Evolutionary conservation across 2,329 filamentous ascomycete genomes (phyloP).

Genomic region (Fusarium euwallaceae): DNA sequence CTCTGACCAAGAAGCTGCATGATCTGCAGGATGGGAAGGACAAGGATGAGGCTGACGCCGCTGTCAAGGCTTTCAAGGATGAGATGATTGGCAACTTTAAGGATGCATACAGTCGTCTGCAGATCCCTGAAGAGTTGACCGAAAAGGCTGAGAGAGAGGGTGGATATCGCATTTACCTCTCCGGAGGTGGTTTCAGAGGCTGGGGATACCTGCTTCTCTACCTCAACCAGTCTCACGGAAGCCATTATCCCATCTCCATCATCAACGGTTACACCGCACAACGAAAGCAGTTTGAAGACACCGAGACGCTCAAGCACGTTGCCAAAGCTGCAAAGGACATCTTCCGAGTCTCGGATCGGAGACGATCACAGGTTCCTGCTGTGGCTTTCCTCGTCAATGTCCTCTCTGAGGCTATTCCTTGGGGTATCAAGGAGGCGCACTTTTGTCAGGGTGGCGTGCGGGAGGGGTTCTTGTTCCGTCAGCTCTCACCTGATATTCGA

Average conservation of each 20-base stretch:
- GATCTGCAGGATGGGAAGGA: slow-evolving; percentile 56
- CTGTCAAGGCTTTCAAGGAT: slow-evolving; percentile 58
- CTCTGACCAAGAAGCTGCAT: slow-evolving; percentile 68
- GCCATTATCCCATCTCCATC: slow-evolving; percentile 77
- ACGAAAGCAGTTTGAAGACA: slow-evolving; percentile 65
- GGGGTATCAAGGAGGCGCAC: slow-evolving; percentile 69
- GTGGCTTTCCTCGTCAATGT: slow-evolving; percentile 76
- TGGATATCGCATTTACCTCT: slow-evolving; percentile 73
- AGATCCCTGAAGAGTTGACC: slow-evolving; percentile 65
- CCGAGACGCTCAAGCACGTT: slow-evolving; percentile 53
- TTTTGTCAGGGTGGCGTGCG: slow-evolving; percentile 81
- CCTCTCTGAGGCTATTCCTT: slow-evolving; percentile 70
- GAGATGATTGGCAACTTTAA: slow-evolving; percentile 67
- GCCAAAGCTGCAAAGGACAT: slow-evolving; percentile 52
- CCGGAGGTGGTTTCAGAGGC: slow-evolving; percentile 77
- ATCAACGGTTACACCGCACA: slow-evolving; percentile 76
- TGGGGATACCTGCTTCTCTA: slow-evolving; percentile 75
- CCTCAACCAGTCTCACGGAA: slow-evolving; percentile 69
- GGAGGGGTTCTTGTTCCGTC: slow-evolving; percentile 74
- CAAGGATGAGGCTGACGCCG: slow-evolving; percentile 56
- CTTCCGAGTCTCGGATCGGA: slow-evolving; percentile 75
- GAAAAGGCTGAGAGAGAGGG: slow-evolving; percentile 58
- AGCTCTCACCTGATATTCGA: slow-evolving; percentile 61
- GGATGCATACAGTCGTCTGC: slow-evolving; percentile 64
- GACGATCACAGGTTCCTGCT: slow-evolving; percentile 75